A percentile compares a stretch with the other conserved stretches of the same genome.
phyloP scores from a whole-genome alignment of 495 filamentous ascomycete species.

The Aspergillus heteromorphus region DNA sequence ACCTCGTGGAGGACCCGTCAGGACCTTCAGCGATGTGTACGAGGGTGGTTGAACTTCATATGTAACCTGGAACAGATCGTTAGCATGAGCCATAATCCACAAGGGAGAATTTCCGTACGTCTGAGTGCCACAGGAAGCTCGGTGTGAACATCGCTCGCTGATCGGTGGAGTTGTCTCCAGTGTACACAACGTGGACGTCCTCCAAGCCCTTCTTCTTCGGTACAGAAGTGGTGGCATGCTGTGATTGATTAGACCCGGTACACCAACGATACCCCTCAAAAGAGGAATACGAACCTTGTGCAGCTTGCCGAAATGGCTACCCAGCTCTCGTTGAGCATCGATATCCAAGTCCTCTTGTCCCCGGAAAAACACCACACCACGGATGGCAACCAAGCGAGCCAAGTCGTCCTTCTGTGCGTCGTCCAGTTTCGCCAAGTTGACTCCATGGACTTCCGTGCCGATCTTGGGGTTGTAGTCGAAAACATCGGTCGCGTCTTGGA shows the following conservation, averaged over 20 bases:
- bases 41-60: constrained; percentile 76
- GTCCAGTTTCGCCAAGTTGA: constrained; percentile 61
- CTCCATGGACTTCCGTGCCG: constrained; percentile 66
- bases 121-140: constrained; percentile 58
- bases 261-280: neutral
- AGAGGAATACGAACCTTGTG: constrained; percentile 43
- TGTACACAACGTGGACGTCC: constrained; percentile 66
- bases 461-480: constrained; percentile 64
- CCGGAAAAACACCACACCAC: constrained; percentile 71
- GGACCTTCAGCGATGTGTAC: constrained; percentile 65
- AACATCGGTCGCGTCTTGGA: constrained; percentile 46
- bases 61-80: constrained; percentile 41
- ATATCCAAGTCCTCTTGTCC: constrained; percentile 63
- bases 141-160: constrained; percentile 47
- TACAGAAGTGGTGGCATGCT: constrained; percentile 54
- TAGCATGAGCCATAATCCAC: constrained; percentile 14
- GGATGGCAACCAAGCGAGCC: constrained; percentile 62
- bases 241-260: constrained; percentile 1
- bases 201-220: constrained; percentile 55
- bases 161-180: constrained; percentile 57
- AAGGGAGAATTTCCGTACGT: constrained; percentile 32
- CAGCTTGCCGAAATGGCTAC: constrained; percentile 59
- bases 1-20: constrained; percentile 60
- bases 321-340: constrained; percentile 60
- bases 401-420: constrained; percentile 71